Evolutionary conservation across 2,329 filamentous ascomycete species (phyloP), one percentile per base, ranked within the genome.

Genomic region (Colletotrichum gloeosporioides): DNA sequence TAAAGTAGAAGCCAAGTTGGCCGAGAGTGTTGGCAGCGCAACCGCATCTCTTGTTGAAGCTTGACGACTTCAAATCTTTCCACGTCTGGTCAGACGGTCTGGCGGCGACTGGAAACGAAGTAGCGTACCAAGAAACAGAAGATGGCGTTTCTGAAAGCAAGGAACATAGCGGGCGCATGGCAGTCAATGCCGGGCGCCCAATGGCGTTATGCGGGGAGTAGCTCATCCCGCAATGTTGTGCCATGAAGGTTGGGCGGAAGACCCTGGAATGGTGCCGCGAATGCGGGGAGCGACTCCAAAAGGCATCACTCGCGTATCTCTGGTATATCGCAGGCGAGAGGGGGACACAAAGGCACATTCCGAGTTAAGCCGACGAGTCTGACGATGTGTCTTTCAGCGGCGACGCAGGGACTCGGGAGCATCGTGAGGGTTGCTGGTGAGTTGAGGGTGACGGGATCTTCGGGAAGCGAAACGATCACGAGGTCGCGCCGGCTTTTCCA

Each of bases 11-110:
- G 74, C 65, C 74, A 76, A 74, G 70, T 64, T 66, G 71, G 64
- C 49, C 70, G 44, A 69, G 70, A 49, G 32, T 44, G 53, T 69
- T 66, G 70, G 70, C 57, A 27, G 15, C 15, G 36, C 85, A 81
- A 86, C 87, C 80, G 87, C 66, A 83, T 87, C 79, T 73, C 84
- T 69, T 78, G 82, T 71, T 82, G 44, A 63, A 57, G 31, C 13
- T 76, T 66, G 22, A 59, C 44, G 22, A n/a, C 22, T 8, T 69
- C 18, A 5, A 6, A 13, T n/a, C 18, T 10, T 4, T 8, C n/a
- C 29, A 5, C 16, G 5, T 25, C 84, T 70, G 78, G 82, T 69
- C 83, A 83, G 71, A 79, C 79, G 65, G 80, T 79, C 75, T 63
- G 6, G 31, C 16, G 27, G 62, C 15, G n/a, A 34, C 16, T 29